Evolutionary conservation across 371 early-diverging fungal species (phyloP).

Genomic region (Capillidium rhysosporum): DNA sequence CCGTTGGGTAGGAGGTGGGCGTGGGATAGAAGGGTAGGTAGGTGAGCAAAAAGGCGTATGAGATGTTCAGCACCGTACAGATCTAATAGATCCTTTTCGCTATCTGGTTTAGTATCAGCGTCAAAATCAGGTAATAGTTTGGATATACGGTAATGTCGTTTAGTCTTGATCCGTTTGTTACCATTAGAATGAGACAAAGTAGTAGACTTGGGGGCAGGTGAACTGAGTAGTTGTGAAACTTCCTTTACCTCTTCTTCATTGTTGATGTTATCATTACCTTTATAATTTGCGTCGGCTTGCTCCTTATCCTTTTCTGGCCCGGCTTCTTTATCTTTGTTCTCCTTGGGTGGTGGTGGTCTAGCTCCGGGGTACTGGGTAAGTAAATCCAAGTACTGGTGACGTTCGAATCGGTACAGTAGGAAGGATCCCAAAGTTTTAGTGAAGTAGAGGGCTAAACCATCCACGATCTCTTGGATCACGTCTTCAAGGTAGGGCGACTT

Average conservation of each 20-base stretch:
- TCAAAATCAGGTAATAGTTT: neutral
- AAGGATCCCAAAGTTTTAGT: constrained; percentile 62
- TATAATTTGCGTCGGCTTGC: too few species aligned
- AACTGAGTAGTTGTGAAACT: too few species aligned
- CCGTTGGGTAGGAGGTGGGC: constrained; percentile 77
- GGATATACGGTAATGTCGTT: too few species aligned
- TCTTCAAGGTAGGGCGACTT: constrained; percentile 15
- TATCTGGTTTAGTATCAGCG: constrained; percentile 11
- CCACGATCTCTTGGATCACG: constrained; percentile 51
- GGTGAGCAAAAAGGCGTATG: constrained; percentile 83
- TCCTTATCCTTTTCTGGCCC: too few species aligned
- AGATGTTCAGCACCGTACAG: constrained; percentile 91
- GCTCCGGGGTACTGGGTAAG: constrained; percentile 12
- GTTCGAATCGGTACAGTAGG: constrained; percentile 75
- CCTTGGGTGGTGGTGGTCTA: neutral
- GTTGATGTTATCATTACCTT: too few species aligned
- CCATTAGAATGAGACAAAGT: too few species aligned
- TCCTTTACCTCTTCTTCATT: too few species aligned
- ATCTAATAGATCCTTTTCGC: constrained; percentile 45
- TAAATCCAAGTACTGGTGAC: constrained; percentile 69
- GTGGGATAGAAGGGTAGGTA: constrained; percentile 68
- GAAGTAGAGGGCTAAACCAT: constrained; percentile 71
- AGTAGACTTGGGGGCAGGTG: neutral
- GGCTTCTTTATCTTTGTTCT: too few species aligned
- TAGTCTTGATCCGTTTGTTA: too few species aligned